Evolutionary conservation across 306 rosid species (phyloP).

Genomic region (Citrullus amarus): DNA sequence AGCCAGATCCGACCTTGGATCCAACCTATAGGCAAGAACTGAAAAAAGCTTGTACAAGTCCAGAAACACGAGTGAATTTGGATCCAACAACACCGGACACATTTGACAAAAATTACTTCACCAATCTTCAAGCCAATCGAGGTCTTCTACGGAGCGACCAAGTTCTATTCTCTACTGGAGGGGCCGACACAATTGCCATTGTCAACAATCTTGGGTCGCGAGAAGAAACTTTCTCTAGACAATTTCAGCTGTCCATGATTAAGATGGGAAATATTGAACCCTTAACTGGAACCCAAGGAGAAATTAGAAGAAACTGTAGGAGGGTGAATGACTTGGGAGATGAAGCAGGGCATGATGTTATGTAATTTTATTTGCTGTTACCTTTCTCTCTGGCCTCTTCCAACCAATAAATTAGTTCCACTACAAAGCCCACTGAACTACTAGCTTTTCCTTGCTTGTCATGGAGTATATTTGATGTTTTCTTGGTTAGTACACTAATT

Average conservation of each 20-base stretch:
- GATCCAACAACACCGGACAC: conserved; percentile 7
- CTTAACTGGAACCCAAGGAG: conserved; percentile 48
- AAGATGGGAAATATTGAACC: conserved; percentile 69
- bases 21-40: conserved; percentile 38
- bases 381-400: neutral
- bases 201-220: neutral
- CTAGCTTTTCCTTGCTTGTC: neutral
- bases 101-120: conserved; percentile 54
- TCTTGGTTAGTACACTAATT: neutral
- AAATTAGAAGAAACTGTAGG: conserved; percentile 5
- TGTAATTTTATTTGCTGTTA: neutral
- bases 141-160: conserved; percentile 3
- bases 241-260: conserved; percentile 49
- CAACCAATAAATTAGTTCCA: neutral
- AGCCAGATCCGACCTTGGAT: conserved; percentile 52
- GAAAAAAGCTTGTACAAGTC: conserved; percentile 19
- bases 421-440: too few relatives aligned
- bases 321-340: neutral
- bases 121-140: conserved; percentile 9
- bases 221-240: neutral
- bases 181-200: neutral
- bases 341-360: conserved; percentile 1
- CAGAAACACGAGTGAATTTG: neutral
- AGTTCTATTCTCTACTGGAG: conserved; percentile 6
- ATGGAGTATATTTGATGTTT: neutral